Base-by-base conservation (phyloP, 202 grass and related monocot genomes). In the Sporobolus alterniflorus region DNA sequence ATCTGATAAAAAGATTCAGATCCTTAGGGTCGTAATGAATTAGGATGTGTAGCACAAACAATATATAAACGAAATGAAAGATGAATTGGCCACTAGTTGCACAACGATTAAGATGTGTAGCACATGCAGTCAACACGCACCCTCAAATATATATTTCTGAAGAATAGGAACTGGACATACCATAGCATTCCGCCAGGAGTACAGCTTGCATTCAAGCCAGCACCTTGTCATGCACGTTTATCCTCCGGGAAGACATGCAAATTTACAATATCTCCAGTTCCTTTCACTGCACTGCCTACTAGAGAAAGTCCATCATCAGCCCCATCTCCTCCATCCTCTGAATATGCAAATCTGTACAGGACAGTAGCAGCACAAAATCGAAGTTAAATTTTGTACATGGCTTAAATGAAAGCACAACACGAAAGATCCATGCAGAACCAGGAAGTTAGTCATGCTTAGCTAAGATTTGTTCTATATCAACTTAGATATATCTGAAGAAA, bases 271-370 rank as follows among this genome's bases (percentile, higher is more conserved):
- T 99, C 96, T 87, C 91, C 93, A 33, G 91, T 94, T 89, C 91
- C 93, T 80, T 91, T 92, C 73, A 87, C 82, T 67, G 80, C 93
- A 81, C 78, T 95, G 72, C 82, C 87, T 65, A 94, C 90, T 43
- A 99, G 89, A 83, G 96, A 88, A 25, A 95, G 86, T 28, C 87
- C 96, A 89, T 99, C 96, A 34, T 92, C 93, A 82, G 88, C 87
- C 62, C 91, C 96, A 82, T 99, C 96, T 59, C 78, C 88, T 62
- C 74, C 88, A 75, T 99, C 96, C 70, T 99, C 96, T 52, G 89
- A 90, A 82, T 99, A 99, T 24, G 93, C 89, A 76, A 89, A 96
- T 89, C 96, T 99, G 91, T 65, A 76, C 61, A 74, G 39, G 25
- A 65, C 54, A 89, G 73, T 20, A 72, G 50, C 64, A 81, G 40